Evolutionary conservation across 2,329 filamentous ascomycete genomes (phyloP).

Genomic region (Magnaporthales sp.): DNA sequence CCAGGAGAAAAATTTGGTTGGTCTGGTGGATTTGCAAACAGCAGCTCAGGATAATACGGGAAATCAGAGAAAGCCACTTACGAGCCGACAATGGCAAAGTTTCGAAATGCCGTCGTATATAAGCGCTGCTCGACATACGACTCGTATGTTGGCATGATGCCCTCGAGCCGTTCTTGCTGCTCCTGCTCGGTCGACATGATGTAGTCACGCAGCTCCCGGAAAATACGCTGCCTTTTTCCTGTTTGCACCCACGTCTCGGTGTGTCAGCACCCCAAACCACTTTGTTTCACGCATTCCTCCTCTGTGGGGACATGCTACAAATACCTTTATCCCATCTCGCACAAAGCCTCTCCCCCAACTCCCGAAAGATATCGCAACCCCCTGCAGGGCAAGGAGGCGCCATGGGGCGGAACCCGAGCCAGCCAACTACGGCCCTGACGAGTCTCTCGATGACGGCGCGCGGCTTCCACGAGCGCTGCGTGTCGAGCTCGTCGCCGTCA

Average conservation of each 20-base stretch:
- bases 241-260: neutral
- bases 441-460: no score
- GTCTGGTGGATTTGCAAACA: neutral
- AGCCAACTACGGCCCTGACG: neutral
- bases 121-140: constrained; percentile 12
- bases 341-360: constrained; percentile 11
- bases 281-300: neutral
- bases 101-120: constrained; percentile 12
- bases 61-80: constrained; percentile 4
- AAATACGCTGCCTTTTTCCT: constrained; percentile 10
- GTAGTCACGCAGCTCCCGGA: constrained; percentile 11
- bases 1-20: neutral
- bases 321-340: constrained; percentile 9
- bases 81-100: constrained; percentile 13
- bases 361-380: constrained; percentile 12
- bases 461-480: neutral
- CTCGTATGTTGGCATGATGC: constrained; percentile 10
- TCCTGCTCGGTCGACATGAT: constrained; percentile 11
- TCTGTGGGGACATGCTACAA: neutral
- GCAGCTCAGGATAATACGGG: neutral
- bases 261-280: neutral
- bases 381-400: constrained; percentile 10
- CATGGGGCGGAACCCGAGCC: neutral
- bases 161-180: constrained; percentile 12
- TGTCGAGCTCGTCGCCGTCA: constrained; percentile 2